These are phyloP conservation scores for Termitomyces sp. DNA, from an alignment of 768 basidiomycete genomes.

Conservation along the genomic window DNA sequence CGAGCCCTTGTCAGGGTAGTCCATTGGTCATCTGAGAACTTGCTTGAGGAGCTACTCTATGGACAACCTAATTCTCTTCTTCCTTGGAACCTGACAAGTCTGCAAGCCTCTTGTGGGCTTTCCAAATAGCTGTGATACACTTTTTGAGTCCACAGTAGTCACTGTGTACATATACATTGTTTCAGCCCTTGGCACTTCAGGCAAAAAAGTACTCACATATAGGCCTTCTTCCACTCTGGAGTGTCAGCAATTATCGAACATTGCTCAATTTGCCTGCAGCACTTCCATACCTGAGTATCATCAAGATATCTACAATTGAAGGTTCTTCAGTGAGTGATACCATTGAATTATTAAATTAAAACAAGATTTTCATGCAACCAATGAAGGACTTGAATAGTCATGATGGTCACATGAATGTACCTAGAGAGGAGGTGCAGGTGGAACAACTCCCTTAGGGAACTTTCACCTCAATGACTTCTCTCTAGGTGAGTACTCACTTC, in stretches of 20 bases:
- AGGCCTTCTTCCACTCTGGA: constrained; percentile 72
- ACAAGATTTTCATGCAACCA: too few relatives aligned
- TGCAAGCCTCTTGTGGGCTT: constrained; percentile 25
- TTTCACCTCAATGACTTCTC: too few relatives aligned
- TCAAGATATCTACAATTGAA: not conserved
- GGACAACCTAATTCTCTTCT: not conserved
- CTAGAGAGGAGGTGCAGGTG: too few relatives aligned
- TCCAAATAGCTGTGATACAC: constrained; percentile 53
- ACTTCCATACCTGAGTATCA: constrained; percentile 3
- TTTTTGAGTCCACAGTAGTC: constrained; percentile 74
- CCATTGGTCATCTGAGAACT: not conserved
- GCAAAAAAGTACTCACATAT: constrained; percentile 42
- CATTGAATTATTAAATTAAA: too few relatives aligned
- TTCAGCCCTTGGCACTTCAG: constrained; percentile 1
- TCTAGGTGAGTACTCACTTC: too few relatives aligned
- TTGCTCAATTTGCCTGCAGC: not conserved
- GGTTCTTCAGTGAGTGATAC: not conserved
- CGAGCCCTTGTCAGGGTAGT: not conserved
- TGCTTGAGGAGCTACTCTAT: not conserved
- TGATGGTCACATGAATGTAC: too few relatives aligned
- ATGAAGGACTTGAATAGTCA: too few relatives aligned
- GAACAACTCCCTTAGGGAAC: too few relatives aligned
- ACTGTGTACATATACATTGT: constrained; percentile 29
- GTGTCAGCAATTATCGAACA: constrained; percentile 20
- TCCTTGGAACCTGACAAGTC: constrained; percentile 19